phyloP scores from a whole-genome alignment of 192 early-diverging fungal species.

The Coemansia sp. region DNA sequence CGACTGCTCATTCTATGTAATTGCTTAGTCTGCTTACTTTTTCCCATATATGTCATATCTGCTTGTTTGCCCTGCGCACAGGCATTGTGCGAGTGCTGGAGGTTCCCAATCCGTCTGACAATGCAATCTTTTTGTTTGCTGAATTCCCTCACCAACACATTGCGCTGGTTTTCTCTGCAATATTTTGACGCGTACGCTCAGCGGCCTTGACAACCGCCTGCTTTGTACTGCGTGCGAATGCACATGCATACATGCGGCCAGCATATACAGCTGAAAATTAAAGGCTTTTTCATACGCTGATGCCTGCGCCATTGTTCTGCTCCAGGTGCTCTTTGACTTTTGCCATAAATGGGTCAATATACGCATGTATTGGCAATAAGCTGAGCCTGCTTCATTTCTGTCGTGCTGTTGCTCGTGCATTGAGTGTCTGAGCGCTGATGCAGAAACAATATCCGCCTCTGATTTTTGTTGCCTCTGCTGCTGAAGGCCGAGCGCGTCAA shows the following conservation, averaged over 20 bases:
- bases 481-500: no score
- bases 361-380: background rate
- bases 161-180: background rate
- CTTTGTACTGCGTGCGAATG: background rate
- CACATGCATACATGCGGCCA: background rate
- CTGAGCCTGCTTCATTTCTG: background rate
- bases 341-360: background rate
- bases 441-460: background rate
- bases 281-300: background rate
- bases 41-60: slow-evolving; percentile 4
- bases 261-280: slow-evolving; percentile 5
- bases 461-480: no score
- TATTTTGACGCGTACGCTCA: background rate
- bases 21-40: slow-evolving; percentile 6
- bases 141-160: background rate
- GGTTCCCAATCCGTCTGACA: background rate
- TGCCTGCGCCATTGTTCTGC: background rate
- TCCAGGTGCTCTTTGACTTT: background rate
- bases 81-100: background rate
- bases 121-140: background rate
- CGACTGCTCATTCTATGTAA: slow-evolving; percentile 1
- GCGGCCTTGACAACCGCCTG: background rate
- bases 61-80: background rate
- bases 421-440: background rate
- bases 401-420: background rate